Conservation (phyloP, 192 early-diverging fungal genomes). For the Lobulomyces angularis region DNA sequence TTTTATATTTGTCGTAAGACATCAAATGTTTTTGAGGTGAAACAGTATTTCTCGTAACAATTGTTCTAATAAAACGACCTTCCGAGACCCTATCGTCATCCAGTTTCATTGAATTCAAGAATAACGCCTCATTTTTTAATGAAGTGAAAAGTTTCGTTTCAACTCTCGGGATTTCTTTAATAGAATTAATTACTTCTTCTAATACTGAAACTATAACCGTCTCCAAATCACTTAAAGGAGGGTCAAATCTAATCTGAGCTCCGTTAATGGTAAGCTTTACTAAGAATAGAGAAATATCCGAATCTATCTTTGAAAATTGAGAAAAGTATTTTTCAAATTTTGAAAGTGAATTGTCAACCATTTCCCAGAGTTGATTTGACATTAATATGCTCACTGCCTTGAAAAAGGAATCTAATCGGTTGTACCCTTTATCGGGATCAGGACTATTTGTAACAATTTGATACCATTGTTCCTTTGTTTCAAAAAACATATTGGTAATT, state of each 20-base stretch:
- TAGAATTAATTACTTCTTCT: slow-evolving; percentile 39
- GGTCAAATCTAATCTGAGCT: slow-evolving; percentile 48
- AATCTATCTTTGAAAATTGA: slow-evolving; percentile 24
- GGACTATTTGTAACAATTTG: slow-evolving; percentile 25
- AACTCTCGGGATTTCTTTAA: slow-evolving; percentile 41
- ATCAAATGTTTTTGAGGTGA: slow-evolving; percentile 46
- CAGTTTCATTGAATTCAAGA: slow-evolving; percentile 31
- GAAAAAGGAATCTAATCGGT: slow-evolving; percentile 42
- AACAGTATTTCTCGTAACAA: slow-evolving; percentile 42
- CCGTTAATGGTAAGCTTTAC: slow-evolving; percentile 40
- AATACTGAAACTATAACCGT: slow-evolving; percentile 31
- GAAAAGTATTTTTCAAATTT: slow-evolving; percentile 45
- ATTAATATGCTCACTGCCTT: slow-evolving; percentile 44
- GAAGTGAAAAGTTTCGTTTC: slow-evolving; percentile 48
- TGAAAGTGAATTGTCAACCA: slow-evolving; percentile 27
- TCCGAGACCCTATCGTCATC: slow-evolving; percentile 46
- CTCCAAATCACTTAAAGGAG: slow-evolving; percentile 42
- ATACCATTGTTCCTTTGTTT: slow-evolving; percentile 44
- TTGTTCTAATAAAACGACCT: slow-evolving; percentile 31
- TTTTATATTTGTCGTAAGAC: slow-evolving; percentile 51
- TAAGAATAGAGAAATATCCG: slow-evolving; percentile 34
- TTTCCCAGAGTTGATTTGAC: slow-evolving; percentile 43
- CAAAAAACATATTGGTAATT: slow-evolving; percentile 44
- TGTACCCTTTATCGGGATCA: slow-evolving; percentile 41
- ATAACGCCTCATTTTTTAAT: slow-evolving; percentile 24